These are phyloP conservation scores for Cordyceps pruinosa DNA, from an alignment of 2,329 filamentous ascomycete species.

Conservation along the genomic window DNA sequence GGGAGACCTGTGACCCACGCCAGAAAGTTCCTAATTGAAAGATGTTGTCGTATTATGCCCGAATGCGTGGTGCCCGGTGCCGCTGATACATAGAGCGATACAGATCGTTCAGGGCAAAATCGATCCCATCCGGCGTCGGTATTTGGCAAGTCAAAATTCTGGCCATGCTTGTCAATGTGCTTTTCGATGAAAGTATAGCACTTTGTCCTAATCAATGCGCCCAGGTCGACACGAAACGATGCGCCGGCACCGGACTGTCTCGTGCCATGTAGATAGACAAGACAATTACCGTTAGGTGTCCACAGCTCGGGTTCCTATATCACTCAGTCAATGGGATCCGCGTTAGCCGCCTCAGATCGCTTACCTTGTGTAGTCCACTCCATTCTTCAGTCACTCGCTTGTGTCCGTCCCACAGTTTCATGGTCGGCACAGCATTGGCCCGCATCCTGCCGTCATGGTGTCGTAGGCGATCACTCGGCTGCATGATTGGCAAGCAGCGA, in stretches of 20 bases:
- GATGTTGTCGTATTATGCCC: constrained; percentile 48
- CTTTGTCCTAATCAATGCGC: constrained; percentile 46
- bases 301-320: constrained; percentile 65
- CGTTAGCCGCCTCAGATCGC: neutral
- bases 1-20: constrained; percentile 61
- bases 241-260: constrained; percentile 59
- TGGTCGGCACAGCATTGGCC: neutral
- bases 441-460: neutral
- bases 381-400: neutral
- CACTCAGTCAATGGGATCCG: neutral
- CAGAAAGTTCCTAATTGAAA: constrained; percentile 68
- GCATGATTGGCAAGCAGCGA: neutral
- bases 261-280: constrained; percentile 60
- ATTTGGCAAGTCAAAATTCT: constrained; percentile 13
- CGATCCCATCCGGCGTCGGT: constrained; percentile 26
- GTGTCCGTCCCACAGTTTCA: constrained; percentile 10
- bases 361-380: constrained; percentile 6
- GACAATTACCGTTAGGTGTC: constrained; percentile 60
- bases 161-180: constrained; percentile 33
- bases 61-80: constrained; percentile 49
- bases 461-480: neutral
- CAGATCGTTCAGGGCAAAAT: constrained; percentile 23
- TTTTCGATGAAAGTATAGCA: constrained; percentile 55
- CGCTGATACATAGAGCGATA: constrained; percentile 65
- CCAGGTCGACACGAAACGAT: constrained; percentile 59